Base-by-base conservation (phyloP, 108 stramenopile genomes). In the Nitzschia sp. region DNA sequence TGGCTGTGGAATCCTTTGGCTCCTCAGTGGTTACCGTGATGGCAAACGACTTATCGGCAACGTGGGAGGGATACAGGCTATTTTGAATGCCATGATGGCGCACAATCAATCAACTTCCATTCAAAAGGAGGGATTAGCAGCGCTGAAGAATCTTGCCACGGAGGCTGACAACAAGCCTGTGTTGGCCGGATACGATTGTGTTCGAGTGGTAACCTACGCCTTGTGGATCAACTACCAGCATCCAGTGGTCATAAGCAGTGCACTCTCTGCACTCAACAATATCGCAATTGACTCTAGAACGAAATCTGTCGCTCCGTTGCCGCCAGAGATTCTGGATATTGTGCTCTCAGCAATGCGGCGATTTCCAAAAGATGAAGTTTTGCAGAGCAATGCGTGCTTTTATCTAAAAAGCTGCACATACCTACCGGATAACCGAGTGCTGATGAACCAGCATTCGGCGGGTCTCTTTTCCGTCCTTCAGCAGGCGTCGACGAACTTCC, bases 331-430 rank as follows among this genome's bases (percentile, higher is more conserved):
- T 9, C 29, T 70, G 27, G 45, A 53, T 8, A 63, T 58, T 44
- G 53, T 55, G n/a, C n/a, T 65, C 16, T 38, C 48, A 5, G 66
- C 74, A 23, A 77, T 77, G 76, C 41, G 21, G 35, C 50, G 45
- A 19, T 66, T 61, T 57, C 58, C 69, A 6, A 59, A 55, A 28
- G 69, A 77, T 46, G 63, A 52, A 29, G 31, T n/a, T 22, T 36
- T 77, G 8, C 69, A 70, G 53, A 77, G 65, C 33, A 70, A 70
- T 41, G 68, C 62, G 2, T 64, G 63, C 31, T 77, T 77, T 44
- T 66, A 66, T 30, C 44, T 77, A 38, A 77, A 77, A 29, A 77
- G 53, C 28, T 70, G 53, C 45, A 60, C 76, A 0, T 70, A 68
- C 31, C 0, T 53, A 8, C 57, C 76, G 3, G 44, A 33, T 13